Evolutionary conservation across 305 asterid species (phyloP).

Genomic region (Stenogyne calaminthoides): DNA sequence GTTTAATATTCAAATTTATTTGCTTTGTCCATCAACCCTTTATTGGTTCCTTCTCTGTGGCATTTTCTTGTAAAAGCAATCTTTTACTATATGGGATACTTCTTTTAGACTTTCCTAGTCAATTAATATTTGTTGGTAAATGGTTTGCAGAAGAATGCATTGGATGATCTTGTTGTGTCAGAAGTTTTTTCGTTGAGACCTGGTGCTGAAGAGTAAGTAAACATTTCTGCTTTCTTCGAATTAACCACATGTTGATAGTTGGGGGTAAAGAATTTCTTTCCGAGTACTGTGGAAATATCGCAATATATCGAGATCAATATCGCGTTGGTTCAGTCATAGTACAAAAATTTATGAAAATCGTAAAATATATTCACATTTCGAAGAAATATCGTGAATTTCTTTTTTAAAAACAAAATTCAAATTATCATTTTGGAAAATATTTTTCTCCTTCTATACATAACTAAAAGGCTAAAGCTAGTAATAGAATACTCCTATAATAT

Average conservation of each 20-base stretch:
- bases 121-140: conserved; percentile 17
- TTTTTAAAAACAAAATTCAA: not conserved
- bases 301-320: no score
- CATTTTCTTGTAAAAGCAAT: not conserved
- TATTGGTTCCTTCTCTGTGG: not conserved
- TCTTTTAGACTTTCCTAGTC: conserved; percentile 4
- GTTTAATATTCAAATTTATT: not conserved
- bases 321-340: no score
- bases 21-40: not conserved
- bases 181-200: conserved; percentile 69
- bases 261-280: no score
- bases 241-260: no score
- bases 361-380: no score
- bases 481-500: not conserved
- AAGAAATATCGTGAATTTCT: no score
- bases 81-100: not conserved
- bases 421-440: no score
- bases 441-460: no score
- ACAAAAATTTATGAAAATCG: not conserved
- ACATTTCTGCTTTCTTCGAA: conserved; percentile 25
- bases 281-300: no score
- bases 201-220: conserved; percentile 80
- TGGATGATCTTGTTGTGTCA: conserved; percentile 82
- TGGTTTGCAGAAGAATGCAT: conserved; percentile 76
- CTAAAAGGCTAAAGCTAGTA: not conserved